Base-by-base conservation (phyloP, 2,329 filamentous ascomycete genomes). In the Thermothelomyces thermophilus region DNA sequence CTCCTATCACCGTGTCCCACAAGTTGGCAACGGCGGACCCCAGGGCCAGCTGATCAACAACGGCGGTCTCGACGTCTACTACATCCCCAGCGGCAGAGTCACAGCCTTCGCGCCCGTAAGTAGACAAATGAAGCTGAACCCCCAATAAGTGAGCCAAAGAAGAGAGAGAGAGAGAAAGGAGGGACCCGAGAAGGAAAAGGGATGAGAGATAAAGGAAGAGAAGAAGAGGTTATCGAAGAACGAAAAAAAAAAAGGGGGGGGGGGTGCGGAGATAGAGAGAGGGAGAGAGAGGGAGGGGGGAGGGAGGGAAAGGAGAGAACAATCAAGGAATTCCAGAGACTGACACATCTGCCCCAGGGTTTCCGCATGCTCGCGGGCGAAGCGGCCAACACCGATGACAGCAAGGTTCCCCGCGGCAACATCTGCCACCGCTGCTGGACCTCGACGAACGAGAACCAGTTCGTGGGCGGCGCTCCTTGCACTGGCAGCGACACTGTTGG, bases 401-500 rank as follows among this genome's bases (percentile, higher is more conserved):
- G 60, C 61, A 64, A 68, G 57, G 70, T 71, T 48, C 56, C 60
- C 54, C 61, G 57, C 55, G 60, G 62, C 50, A 70, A 68, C 62
- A 72, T 73, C 63, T 73, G 70, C 67, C 70, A 73, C 58, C 66
- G 70, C 48, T 72, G 70, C 65, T 73, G 70, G 70, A 73, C 68
- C 9, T 70, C 70, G 13, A 58, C 70, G 26, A 72, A 63, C 56
- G 73, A 76, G 57, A 67, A 63, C 64, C 66, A 62, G 28, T 76
- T 75, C 55, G 66, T 73, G 5, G 74, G 73, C 31, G 72, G 70
- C 35, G 72, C 72, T 17, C 74, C 74, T 28, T 76, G 73, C 70
- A 64, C 68, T 26, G 73, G 73, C 33, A 64, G 59, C 52, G 74
- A 76, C 61, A 75, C 73, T 3, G 73, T 76, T 41, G 73, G 69